A percentile compares a stretch with the other conserved stretches of the same genome.
These are phyloP conservation scores for Cyclocybe aegerita DNA, from an alignment of 768 basidiomycete species.

Conservation along the genomic window DNA sequence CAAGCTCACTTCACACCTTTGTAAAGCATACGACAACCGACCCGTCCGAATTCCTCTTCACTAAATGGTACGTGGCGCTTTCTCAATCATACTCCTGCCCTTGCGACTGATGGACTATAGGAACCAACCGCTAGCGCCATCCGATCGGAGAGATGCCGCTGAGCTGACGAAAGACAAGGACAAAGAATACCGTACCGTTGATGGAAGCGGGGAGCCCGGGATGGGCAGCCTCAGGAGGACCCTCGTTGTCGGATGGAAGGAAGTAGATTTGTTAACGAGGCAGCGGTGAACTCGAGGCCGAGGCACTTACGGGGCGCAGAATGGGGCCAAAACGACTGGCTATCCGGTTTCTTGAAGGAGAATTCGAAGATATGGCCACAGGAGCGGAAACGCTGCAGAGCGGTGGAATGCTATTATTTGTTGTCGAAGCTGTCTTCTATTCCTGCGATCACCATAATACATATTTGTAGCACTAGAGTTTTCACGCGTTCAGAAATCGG, in stretches of 20 bases:
- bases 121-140: constrained; percentile 69
- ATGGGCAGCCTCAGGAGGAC: constrained; percentile 33
- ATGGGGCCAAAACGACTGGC: too few relatives aligned
- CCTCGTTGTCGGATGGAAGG: constrained; percentile 38
- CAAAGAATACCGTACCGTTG: constrained; percentile 15
- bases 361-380: too few relatives aligned
- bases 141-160: constrained; percentile 51
- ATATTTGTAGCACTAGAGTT: too few relatives aligned
- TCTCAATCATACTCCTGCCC: not conserved
- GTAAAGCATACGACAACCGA: constrained; percentile 51
- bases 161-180: constrained; percentile 41
- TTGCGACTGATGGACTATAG: constrained; percentile 13
- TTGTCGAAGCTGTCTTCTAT: too few relatives aligned
- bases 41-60: constrained; percentile 52
- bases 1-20: not conserved
- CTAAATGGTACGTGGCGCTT: constrained; percentile 26
- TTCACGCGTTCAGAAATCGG: too few relatives aligned
- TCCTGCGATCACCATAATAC: too few relatives aligned
- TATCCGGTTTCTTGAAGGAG: too few relatives aligned
- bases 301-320: too few relatives aligned
- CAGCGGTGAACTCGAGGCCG: not conserved
- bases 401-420: too few relatives aligned
- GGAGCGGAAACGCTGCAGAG: too few relatives aligned
- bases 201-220: constrained; percentile 16
- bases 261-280: constrained; percentile 30